Percentiles rank a stretch among this genome's conserved stretches.
Evolutionary conservation across 306 rosid species (phyloP).

Genomic region (Dalbergia cultrata): DNA sequence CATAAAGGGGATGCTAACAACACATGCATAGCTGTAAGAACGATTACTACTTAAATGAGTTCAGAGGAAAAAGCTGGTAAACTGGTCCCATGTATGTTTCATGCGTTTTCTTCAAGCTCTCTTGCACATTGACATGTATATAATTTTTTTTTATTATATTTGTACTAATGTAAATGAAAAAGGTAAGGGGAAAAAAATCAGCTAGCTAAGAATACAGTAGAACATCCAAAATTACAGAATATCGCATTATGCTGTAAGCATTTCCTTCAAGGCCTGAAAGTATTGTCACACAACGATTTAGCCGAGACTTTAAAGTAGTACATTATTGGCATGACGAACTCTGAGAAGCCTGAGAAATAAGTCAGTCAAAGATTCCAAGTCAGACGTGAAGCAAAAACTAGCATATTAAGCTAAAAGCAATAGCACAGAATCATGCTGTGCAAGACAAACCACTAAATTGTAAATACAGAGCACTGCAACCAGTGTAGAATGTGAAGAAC

Average conservation of each 20-base stretch:
- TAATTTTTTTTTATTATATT: slow-evolving; percentile 34
- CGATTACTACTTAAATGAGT: slow-evolving; percentile 1
- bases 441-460: slow-evolving; percentile 5
- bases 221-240: slow-evolving; percentile 50
- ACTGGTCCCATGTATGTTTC: slow-evolving; percentile 43
- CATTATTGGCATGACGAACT: slow-evolving; percentile 48
- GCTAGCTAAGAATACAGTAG: slow-evolving; percentile 50
- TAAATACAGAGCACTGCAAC: slow-evolving; percentile 35
- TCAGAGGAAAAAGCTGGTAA: slow-evolving; percentile 27
- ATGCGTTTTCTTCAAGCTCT: slow-evolving; percentile 42
- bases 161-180: slow-evolving; percentile 39
- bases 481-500: slow-evolving; percentile 6
- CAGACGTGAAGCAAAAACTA: slow-evolving; percentile 14
- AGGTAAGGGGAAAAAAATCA: slow-evolving; percentile 49
- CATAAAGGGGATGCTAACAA: neutral
- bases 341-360: slow-evolving; percentile 59
- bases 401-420: slow-evolving; percentile 10
- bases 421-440: slow-evolving; percentile 28
- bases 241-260: slow-evolving; percentile 43
- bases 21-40: neutral
- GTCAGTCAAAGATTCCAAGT: slow-evolving; percentile 30
- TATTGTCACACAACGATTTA: slow-evolving; percentile 35
- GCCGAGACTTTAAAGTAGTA: slow-evolving; percentile 41
- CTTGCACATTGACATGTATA: slow-evolving; percentile 28
- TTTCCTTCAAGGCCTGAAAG: slow-evolving; percentile 45